A percentile compares a stretch with the other conserved stretches of the same genome.
Evolutionary conservation across 1,139 yeast genomes (phyloP).

Genomic region (Hyphopichia khmerensis): DNA sequence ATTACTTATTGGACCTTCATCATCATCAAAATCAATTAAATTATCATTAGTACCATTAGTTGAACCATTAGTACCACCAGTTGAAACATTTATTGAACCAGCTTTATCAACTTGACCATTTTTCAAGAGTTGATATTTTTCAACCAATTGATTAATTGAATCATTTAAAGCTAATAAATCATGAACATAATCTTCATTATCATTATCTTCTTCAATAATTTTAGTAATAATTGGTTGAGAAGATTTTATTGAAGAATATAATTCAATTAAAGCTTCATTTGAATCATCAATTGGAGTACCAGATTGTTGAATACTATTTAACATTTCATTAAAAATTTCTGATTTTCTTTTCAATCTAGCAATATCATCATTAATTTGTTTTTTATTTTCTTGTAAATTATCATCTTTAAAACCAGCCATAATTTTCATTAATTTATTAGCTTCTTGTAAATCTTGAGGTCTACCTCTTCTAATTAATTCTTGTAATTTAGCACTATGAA

Average conservation of each 20-base stretch:
- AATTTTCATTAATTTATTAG: constrained; percentile 92
- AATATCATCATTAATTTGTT: constrained; percentile 80
- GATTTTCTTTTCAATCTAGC: constrained; percentile 84
- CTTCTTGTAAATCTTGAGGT: constrained; percentile 94
- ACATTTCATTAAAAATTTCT: constrained; percentile 89
- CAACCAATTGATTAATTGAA: constrained; percentile 65
- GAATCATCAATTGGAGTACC: constrained; percentile 48
- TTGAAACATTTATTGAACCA: constrained; percentile 45
- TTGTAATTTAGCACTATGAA: constrained; percentile 92
- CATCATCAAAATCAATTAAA: constrained; percentile 79
- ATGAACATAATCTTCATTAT: constrained; percentile 63
- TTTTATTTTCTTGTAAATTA: constrained; percentile 62
- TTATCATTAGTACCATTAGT: constrained; percentile 37
- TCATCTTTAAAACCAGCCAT: constrained; percentile 98
- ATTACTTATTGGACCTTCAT: constrained; percentile 36
- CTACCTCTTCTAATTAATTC: constrained; percentile 94
- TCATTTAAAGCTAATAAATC: constrained; percentile 74
- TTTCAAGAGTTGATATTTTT: constrained; percentile 65
- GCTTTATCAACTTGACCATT: constrained; percentile 66
- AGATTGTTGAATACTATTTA: constrained; percentile 53
- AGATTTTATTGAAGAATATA: constrained; percentile 75
- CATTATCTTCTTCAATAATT: constrained; percentile 69
- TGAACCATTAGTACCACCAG: constrained; percentile 13
- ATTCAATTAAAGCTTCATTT: constrained; percentile 74
- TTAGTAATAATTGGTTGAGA: constrained; percentile 87